A percentile compares a stretch with the other conserved stretches of the same genome.
phyloP scores from a whole-genome alignment of 192 early-diverging fungal species.

The Backusella morwellensis region DNA sequence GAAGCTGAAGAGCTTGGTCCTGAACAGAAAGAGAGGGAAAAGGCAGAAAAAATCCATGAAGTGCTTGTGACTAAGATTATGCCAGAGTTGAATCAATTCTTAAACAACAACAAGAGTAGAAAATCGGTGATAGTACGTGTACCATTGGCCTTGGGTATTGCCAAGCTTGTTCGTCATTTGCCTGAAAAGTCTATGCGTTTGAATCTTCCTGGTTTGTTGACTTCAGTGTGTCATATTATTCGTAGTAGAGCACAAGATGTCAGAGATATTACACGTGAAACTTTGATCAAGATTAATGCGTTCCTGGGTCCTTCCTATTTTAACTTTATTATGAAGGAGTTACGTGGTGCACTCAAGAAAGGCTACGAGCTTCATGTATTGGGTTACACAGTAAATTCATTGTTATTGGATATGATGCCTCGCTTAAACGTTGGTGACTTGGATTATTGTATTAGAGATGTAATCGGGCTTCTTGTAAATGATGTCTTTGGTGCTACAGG shows the following conservation, averaged over 20 bases:
- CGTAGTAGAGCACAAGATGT: constrained; percentile 78
- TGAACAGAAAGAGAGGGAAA: constrained; percentile 37
- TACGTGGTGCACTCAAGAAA: constrained; percentile 69
- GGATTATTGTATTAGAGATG: constrained; percentile 72
- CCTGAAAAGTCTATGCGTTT: constrained; percentile 71
- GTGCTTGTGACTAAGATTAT: constrained; percentile 74
- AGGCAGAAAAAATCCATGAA: constrained; percentile 63
- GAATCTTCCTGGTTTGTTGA: constrained; percentile 86
- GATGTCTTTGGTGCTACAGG: constrained; percentile 94
- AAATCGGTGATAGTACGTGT: constrained; percentile 78
- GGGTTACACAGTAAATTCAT: constrained; percentile 86
- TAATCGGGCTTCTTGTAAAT: constrained; percentile 74
- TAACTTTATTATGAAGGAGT: constrained; percentile 85
- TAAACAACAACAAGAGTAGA: constrained; percentile 68
- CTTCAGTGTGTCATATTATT: constrained; percentile 85
- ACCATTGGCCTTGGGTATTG: constrained; percentile 84
- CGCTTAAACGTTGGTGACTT: constrained; percentile 63
- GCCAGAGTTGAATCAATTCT: constrained; percentile 76
- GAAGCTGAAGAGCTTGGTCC: constrained; percentile 36
- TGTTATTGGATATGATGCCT: constrained; percentile 70
- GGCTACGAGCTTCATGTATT: constrained; percentile 95
- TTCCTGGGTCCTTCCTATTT: constrained; percentile 85
- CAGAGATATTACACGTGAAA: constrained; percentile 83
- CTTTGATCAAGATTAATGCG: constrained; percentile 80
- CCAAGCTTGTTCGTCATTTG: constrained; percentile 77